Evolutionary conservation across 352 stramenopile species (phyloP).

Genomic region (Elongisporangium senticosum): DNA sequence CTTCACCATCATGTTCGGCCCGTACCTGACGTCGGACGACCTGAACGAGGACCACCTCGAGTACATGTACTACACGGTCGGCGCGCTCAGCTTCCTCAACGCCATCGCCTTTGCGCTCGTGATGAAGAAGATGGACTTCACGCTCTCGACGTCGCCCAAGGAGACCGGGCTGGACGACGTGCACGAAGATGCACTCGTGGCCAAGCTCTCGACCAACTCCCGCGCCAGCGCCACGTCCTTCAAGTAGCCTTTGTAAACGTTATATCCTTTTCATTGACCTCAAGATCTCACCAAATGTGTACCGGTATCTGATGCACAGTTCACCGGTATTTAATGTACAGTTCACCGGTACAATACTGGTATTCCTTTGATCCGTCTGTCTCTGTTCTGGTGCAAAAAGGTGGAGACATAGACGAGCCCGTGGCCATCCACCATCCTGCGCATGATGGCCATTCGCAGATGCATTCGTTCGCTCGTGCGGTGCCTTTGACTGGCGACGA

Average conservation of each 20-base stretch:
- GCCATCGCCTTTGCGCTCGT: constrained; percentile 35
- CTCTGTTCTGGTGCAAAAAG: background rate
- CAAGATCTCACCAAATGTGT: background rate
- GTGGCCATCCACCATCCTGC: background rate
- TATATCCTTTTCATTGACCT: no score
- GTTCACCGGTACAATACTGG: background rate
- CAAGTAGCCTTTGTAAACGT: background rate
- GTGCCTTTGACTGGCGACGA: background rate
- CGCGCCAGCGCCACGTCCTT: background rate
- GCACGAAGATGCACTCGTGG: background rate
- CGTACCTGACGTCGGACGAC: constrained; percentile 46
- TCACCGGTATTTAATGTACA: background rate
- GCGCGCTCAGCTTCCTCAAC: constrained; percentile 40
- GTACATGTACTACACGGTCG: constrained; percentile 67
- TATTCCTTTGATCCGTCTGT: background rate
- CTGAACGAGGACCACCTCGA: constrained; percentile 42
- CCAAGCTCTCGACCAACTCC: background rate
- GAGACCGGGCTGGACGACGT: background rate
- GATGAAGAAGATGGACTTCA: constrained; percentile 60
- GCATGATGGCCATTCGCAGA: background rate
- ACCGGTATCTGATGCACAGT: background rate
- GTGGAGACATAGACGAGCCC: background rate
- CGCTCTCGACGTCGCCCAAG: constrained; percentile 17
- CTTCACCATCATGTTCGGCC: constrained; percentile 41
- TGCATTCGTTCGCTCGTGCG: background rate